phyloP scores from a whole-genome alignment of 176 grass and related monocot genomes.

The Chloris gayana region DNA sequence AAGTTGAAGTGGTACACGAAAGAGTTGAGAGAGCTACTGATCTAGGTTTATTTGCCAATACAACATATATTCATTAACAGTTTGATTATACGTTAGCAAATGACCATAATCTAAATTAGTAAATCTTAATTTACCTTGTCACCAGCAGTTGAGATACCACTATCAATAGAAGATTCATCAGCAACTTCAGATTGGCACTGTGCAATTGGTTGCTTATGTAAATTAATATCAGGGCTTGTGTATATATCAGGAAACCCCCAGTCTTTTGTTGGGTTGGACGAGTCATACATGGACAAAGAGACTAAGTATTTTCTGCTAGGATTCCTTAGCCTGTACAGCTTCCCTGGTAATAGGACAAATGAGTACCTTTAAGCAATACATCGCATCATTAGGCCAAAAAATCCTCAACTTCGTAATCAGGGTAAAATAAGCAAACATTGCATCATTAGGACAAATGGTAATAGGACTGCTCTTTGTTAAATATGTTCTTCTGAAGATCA shows the following conservation, averaged over 20 bases:
- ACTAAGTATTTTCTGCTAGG: constrained; percentile 71
- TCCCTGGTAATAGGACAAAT: constrained; percentile 56
- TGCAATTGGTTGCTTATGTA: constrained; percentile 37
- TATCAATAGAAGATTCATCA: constrained; percentile 31
- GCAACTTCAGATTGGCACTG: constrained; percentile 27
- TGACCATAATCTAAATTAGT: constrained; percentile 2
- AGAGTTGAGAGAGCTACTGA: not conserved
- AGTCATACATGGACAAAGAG: constrained; percentile 75
- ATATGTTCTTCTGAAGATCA: not conserved
- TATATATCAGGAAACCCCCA: constrained; percentile 82
- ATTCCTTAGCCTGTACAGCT: constrained; percentile 81
- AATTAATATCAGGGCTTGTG: constrained; percentile 37
- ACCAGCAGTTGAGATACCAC: constrained; percentile 28
- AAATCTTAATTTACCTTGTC: constrained; percentile 41
- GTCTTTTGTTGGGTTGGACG: constrained; percentile 85
- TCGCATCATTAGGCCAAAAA: not conserved
- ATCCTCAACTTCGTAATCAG: no score
- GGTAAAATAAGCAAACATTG: constrained; percentile 14
- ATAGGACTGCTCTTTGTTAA: not conserved
- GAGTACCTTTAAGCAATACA: constrained; percentile 18
- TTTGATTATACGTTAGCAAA: constrained; percentile 15
- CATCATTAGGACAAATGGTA: not conserved
- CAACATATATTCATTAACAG: not conserved
- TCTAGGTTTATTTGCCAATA: no score
- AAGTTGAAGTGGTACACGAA: not conserved